These are phyloP conservation scores for Cryptosporidium xiaoi DNA, from an alignment of 169 alveolate species.

Conservation along the genomic window DNA sequence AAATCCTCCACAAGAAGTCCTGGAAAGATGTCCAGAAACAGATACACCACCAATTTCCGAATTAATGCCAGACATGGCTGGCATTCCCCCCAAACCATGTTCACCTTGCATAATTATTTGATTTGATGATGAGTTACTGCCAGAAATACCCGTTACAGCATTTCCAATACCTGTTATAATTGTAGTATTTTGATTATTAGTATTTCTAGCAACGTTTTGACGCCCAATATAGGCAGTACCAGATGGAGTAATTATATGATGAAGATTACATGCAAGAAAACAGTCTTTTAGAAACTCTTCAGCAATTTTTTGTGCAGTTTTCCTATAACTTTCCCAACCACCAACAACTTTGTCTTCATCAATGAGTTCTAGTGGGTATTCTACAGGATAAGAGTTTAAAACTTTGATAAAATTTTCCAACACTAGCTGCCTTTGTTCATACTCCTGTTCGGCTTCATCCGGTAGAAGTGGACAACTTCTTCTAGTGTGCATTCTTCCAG, in stretches of 20 bases:
- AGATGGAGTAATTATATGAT: conserved; percentile 61
- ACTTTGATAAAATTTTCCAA: conserved; percentile 46
- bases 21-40: conserved; percentile 7
- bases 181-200: conserved; percentile 19
- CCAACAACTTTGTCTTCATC: conserved; percentile 46
- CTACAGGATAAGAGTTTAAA: conserved; percentile 46
- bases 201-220: conserved; percentile 68
- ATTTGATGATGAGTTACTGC: not conserved
- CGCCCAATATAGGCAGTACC: conserved; percentile 74
- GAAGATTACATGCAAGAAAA: conserved; percentile 46
- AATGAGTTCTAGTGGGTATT: conserved; percentile 30
- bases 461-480: conserved; percentile 74
- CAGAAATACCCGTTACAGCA: not conserved
- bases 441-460: conserved; percentile 65
- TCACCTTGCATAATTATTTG: not conserved
- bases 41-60: conserved; percentile 4
- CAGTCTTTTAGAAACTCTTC: conserved; percentile 60
- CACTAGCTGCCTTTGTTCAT: conserved; percentile 50
- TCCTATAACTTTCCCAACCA: conserved; percentile 73
- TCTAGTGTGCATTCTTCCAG: conserved; percentile 73
- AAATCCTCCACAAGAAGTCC: not conserved
- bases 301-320: conserved; percentile 59
- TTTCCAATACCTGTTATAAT: not conserved
- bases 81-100: not conserved
- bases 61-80: not conserved